Percentiles rank a stretch among this genome's conserved stretches.
Conservation (phyloP, 331 rosid species). For the Quercus tomentella region DNA sequence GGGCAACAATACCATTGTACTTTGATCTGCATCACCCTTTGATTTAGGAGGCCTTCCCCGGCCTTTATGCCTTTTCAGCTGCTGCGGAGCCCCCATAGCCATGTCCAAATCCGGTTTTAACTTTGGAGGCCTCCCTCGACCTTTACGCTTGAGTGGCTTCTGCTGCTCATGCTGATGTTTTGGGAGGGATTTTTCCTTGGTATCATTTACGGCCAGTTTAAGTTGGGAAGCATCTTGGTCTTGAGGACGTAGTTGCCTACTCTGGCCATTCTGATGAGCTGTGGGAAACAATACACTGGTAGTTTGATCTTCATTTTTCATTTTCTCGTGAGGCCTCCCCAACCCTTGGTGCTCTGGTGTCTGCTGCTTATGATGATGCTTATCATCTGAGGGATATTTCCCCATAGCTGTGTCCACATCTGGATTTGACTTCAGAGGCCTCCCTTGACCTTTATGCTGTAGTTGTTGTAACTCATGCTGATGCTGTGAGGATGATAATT, state of each 20-base stretch:
- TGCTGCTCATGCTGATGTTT: background rate
- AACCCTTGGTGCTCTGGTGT: background rate
- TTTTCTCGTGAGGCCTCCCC: background rate
- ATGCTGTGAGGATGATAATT: background rate
- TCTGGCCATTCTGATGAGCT: background rate
- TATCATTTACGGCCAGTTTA: background rate
- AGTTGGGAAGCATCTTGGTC: background rate
- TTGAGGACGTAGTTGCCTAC: background rate
- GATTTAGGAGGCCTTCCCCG: background rate
- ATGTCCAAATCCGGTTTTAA: background rate
- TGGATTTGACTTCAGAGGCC: background rate
- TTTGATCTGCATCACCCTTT: background rate
- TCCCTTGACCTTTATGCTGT: background rate
- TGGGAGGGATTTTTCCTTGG: too few species aligned
- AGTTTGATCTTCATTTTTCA: background rate
- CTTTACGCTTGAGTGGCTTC: background rate
- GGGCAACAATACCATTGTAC: background rate
- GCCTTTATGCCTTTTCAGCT: background rate
- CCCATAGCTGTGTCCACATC: background rate
- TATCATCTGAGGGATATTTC: background rate
- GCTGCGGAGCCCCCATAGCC: background rate
- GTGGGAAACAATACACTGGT: background rate
- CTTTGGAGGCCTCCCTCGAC: background rate
- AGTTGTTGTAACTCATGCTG: background rate
- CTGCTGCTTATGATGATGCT: background rate